Percentiles rank a stretch among this genome's conserved stretches.
phyloP scores from a whole-genome alignment of 331 rosid species.

The Quercus phellos region DNA sequence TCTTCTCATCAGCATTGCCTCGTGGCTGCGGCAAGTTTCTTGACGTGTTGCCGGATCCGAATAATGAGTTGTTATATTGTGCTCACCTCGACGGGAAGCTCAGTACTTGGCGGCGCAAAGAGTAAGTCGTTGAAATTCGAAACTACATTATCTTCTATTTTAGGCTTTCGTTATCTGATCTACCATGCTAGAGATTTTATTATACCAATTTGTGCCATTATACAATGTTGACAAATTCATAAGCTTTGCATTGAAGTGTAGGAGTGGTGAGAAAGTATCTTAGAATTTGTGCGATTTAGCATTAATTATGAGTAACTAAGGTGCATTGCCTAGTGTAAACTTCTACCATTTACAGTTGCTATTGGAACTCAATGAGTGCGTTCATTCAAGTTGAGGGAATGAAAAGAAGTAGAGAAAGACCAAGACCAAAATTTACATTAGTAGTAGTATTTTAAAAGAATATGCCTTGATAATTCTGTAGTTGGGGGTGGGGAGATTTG shows the following conservation, averaged over 20 bases:
- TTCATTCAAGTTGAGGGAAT: too few species aligned
- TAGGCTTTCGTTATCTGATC: not conserved
- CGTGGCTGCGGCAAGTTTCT: constrained; percentile 88
- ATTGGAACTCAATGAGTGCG: not conserved
- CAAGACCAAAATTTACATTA: too few species aligned
- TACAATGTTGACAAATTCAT: not conserved
- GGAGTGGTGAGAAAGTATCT: too few species aligned
- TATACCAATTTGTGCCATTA: not conserved
- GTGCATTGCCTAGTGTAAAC: not conserved
- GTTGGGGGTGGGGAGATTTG: too few species aligned
- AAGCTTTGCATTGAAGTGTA: not conserved
- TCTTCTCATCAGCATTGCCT: constrained; percentile 59
- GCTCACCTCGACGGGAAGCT: constrained; percentile 91
- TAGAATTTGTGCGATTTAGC: not conserved
- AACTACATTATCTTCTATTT: not conserved
- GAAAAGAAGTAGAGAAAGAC: too few species aligned
- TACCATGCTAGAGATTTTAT: not conserved
- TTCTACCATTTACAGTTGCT: not conserved
- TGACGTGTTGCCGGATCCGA: constrained; percentile 80
- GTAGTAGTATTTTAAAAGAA: too few species aligned
- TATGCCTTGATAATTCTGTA: too few species aligned
- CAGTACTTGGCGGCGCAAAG: constrained; percentile 90
- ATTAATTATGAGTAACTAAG: not conserved
- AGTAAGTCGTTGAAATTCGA: constrained; percentile 37
- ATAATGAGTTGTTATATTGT: constrained; percentile 69